Evolutionary conservation across 345 rosid genomes (phyloP), one percentile per base, ranked within the genome.

Genomic region (Eucalyptus cloeziana): DNA sequence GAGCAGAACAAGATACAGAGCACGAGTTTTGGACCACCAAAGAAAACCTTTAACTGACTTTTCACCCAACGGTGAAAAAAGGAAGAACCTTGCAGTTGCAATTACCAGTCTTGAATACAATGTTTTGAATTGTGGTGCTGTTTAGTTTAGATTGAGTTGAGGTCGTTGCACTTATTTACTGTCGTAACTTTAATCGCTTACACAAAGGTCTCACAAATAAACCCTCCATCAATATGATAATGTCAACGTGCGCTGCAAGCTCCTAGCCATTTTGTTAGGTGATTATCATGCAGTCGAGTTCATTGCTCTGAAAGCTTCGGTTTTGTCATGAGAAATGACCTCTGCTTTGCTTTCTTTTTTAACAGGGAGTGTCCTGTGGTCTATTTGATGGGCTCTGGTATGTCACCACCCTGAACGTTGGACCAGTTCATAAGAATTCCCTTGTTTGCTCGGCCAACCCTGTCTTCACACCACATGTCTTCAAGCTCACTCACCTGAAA

Each of bases 351-450:
- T 4, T 25, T 25, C 37, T 49, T 58, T 51, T 88, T 86, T 22
- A 81, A 86, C 95, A 97, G 99, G 99, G 99, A 83, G 96, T 96
- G 45, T 93, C 96, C 83, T 97, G 99, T 94, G 99, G 96, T 93
- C 69, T 97, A 58, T 93, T 92, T 88, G 91, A 93, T 90, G 96
- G 95, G 40, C 94, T 89, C 83, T 96, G 99, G 99, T 96, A 96
- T 91, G 96, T 95, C 76, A 97, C 98, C 80, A 87, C 91, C 87
- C 89, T 97, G 81, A 96, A 93, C 94, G 93, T 97, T 86, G 99
- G 99, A 85, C 94, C 94, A 5, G 49, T 93, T 43, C 95, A 94
- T 81, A 98, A 95, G 62, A 95, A 96, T 90, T 95, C 98, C 85
- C 95, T 97, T 88, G 90, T 89, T 30, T 97, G 99, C 92, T 86